Conservation (phyloP, 768 basidiomycete species). For the Tulasnella sp. region DNA sequence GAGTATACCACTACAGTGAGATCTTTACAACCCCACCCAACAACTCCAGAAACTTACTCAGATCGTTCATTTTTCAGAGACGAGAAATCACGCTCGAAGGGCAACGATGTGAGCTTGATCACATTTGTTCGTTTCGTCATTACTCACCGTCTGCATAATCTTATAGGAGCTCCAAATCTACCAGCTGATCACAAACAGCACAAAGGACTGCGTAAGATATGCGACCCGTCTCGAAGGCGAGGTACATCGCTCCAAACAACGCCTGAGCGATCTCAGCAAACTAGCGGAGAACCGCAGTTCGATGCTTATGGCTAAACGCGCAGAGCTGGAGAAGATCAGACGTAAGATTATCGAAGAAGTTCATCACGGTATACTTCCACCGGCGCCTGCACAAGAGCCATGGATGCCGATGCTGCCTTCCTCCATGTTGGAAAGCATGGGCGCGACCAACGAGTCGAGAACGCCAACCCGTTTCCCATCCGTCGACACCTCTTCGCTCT, state of each 20-base stretch:
- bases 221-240: not conserved
- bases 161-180: constrained; percentile 2
- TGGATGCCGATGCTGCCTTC: not conserved
- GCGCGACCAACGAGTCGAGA: not conserved
- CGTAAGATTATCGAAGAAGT: constrained; percentile 9
- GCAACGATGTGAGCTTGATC: not conserved
- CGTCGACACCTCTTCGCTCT: not conserved
- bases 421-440: not conserved
- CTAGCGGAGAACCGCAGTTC: not conserved
- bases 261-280: not conserved
- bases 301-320: not conserved
- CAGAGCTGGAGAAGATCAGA: constrained; percentile 5
- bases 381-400: not conserved
- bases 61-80: not conserved
- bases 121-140: not conserved
- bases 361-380: constrained; percentile 1
- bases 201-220: not conserved
- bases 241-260: not conserved
- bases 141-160: not conserved
- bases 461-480: not conserved
- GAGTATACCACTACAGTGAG: constrained; percentile 12
- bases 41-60: not conserved
- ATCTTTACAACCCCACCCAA: not conserved
- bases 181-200: not conserved
- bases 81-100: not conserved